Evolutionary conservation across 1,284 basidiomycete genomes (phyloP).

Genomic region (Inonotus obliquus): DNA sequence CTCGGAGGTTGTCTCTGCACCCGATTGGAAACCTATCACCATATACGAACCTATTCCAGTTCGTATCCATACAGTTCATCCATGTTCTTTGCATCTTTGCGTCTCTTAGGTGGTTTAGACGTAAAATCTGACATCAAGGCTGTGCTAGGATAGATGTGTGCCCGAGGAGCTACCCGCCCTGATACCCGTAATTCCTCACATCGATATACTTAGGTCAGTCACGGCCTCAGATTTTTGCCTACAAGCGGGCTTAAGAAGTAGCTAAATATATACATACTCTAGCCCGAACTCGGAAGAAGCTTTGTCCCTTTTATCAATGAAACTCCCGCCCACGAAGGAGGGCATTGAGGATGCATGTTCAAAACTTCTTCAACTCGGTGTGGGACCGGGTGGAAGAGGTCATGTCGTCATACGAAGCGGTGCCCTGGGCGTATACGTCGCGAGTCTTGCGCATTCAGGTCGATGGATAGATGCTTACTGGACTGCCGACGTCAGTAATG

Average conservation of each 20-base stretch:
- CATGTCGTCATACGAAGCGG: constrained; percentile 76
- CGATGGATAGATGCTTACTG: constrained; percentile 81
- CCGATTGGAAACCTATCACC: constrained; percentile 58
- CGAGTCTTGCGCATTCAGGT: constrained; percentile 37
- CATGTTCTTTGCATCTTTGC: not conserved
- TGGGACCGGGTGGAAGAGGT: constrained; percentile 44
- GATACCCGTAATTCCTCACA: constrained; percentile 49
- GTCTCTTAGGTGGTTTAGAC: not conserved
- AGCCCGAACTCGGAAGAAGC: constrained; percentile 82
- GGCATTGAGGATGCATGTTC: constrained; percentile 59
- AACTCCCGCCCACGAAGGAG: constrained; percentile 41
- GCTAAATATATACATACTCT: constrained; percentile 18
- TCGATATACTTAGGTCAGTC: constrained; percentile 63
- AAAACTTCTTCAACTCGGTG: constrained; percentile 52
- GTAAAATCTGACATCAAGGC: constrained; percentile 5
- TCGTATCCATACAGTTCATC: constrained; percentile 27
- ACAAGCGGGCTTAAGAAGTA: not conserved
- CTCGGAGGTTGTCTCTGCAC: constrained; percentile 50
- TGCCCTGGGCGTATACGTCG: constrained; percentile 69
- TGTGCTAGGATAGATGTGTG: constrained; percentile 64
- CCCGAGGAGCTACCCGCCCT: constrained; percentile 75
- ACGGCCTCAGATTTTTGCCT: not conserved
- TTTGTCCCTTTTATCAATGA: constrained; percentile 54
- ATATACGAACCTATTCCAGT: constrained; percentile 89
- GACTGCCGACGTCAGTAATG: constrained; percentile 39